Evolutionary conservation across 305 asterid genomes (phyloP), one percentile per base, ranked within the genome.

Genomic region (Rubia tinctorum): DNA sequence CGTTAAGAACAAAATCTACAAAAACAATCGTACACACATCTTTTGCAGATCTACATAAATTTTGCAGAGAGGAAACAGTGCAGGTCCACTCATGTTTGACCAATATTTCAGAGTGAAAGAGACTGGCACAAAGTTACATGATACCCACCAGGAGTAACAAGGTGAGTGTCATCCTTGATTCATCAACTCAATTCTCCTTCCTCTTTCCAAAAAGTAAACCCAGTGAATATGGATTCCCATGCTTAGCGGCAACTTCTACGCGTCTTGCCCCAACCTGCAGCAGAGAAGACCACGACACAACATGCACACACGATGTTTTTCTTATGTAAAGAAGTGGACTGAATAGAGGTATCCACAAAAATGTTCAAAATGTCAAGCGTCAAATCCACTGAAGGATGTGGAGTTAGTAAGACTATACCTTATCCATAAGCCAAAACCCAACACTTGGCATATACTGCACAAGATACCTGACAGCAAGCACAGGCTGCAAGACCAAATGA

Each of bases 351-450:
- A 53, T 10, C 51, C 51, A 66, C 53, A 66, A 66, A 39, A 66
- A 0, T 66, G 30, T 39, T 22, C 14, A 40, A 40, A 65, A 40
- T 10, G 51, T n/a, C 55, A 51, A 39, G 37, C 65, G 14, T 15
- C 10, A 5, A 25, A 13, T 22, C 60, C 45, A 10, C 8, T 15
- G 18, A 37, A 20, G 43, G 30, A 40, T 25, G 61, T 20, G 49
- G 37, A 47, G 58, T 51, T 42, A 30, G 34, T 44, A 27, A 17
- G 65, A 74, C 18, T 5, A n/a, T 86, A 94, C 99, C 98, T 84
- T 91, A 85, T 94, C 99, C 99, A 94, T 91, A 77, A 94, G 93
- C 99, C 99, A 92, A 82, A 81, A 91, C 71, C 97, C 99, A 66
- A 89, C 76, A 15, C 90, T 74, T 14, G 99, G 98, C 80, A 83